A percentile compares a stretch with the other conserved stretches of the same genome.
Evolutionary conservation across 768 basidiomycete genomes (phyloP).

Genomic region (Gautieria morchelliformis): DNA sequence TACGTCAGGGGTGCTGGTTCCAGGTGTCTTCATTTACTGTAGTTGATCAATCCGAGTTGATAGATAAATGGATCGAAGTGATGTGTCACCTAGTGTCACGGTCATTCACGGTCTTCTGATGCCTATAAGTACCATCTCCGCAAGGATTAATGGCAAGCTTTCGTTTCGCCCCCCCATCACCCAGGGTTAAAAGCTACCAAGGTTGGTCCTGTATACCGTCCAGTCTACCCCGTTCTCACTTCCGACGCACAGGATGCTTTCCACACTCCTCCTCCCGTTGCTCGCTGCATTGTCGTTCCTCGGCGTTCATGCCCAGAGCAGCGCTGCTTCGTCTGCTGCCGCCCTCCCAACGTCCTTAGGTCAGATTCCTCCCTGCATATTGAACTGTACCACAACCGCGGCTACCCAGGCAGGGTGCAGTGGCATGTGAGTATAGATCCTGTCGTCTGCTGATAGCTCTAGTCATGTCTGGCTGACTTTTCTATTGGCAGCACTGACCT

Average conservation of each 20-base stretch:
- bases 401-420: background rate
- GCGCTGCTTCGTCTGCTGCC: background rate
- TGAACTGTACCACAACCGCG: background rate
- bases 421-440: background rate
- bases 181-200: background rate
- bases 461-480: background rate
- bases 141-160: background rate
- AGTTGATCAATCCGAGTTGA: background rate
- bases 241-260: background rate
- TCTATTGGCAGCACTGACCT: slow-evolving; percentile 26
- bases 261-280: background rate
- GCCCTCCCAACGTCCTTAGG: background rate
- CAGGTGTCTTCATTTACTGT: too few species aligned
- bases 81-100: background rate
- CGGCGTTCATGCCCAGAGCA: background rate
- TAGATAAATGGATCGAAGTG: background rate
- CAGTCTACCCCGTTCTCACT: background rate
- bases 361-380: background rate
- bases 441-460: background rate
- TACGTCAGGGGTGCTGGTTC: too few species aligned
- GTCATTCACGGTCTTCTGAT: background rate
- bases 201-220: background rate
- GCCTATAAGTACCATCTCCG: background rate
- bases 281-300: background rate
- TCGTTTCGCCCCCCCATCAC: background rate